Base-by-base conservation (phyloP, 2,329 filamentous ascomycete species). In the Ophiostoma ulmi region DNA sequence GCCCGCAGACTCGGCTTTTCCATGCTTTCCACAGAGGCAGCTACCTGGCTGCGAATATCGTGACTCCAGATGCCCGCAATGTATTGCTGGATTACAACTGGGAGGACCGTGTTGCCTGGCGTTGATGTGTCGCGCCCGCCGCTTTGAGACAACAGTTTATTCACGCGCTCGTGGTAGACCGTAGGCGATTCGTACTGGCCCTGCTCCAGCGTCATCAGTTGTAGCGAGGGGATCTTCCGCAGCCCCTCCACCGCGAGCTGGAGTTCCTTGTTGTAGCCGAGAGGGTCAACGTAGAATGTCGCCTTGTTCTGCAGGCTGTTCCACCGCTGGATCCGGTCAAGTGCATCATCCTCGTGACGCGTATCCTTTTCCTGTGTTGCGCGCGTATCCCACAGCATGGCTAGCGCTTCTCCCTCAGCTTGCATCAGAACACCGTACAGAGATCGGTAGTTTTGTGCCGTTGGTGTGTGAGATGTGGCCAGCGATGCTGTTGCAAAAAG, bases 361-460 rank as follows among this genome's bases (percentile, higher is more conserved):
- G 77, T 74, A 38, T 79, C 78, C 36, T 74, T 76, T 71, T 81
- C 82, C n/a, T 68, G 74, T 0, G 82, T 72, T 5, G 78, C 61
- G 67, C 80, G 77, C 35, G 73, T 76, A 26, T 84, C 81, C 81
- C 81, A 86, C 2, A 80, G 75, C 75, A 84, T 80, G 1, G 84
- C 79, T 31, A 88, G 76, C 26, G 79, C 78, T 75, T 89, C 87
- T 8, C 87, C 87, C 74, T 90, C 87, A 1, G 83, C 77, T 73
- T 88, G 85, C 17, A 79, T 82, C 72, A 80, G 83, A 2, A 87
- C 81, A 0, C 86, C 85, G n/a, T 80, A 78, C 0, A 90, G 81
- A 3, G 86, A 85, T 55, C 85, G 83, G 71, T 80, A 77, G 68
- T 77, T 77, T 6, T 77, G 74, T 2, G 73, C 69, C 2, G 76